Evolutionary conservation across 441 rosid species (phyloP).

Genomic region (Omphalea diandra): DNA sequence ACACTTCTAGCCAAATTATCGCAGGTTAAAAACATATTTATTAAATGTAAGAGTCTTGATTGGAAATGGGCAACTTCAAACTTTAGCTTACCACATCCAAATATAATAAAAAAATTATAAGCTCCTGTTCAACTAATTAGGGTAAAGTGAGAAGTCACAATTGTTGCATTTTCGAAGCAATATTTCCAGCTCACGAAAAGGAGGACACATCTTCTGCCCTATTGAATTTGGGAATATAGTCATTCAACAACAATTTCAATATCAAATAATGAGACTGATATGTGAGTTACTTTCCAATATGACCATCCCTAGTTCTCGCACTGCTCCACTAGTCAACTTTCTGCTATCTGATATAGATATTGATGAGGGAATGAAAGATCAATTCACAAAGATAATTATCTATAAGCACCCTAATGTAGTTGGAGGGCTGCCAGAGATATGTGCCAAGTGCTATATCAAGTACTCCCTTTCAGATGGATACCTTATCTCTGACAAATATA

Average conservation of each 20-base stretch:
- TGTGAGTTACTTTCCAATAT: no score
- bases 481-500: no score
- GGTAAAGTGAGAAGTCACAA: not conserved
- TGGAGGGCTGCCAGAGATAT: no score
- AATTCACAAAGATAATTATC: not conserved
- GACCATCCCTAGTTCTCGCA: not conserved
- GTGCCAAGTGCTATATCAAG: no score
- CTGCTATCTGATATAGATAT: no score
- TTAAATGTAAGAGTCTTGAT: not conserved
- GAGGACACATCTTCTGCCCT: not conserved
- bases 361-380: not conserved
- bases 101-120: not conserved
- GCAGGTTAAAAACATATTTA: not conserved
- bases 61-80: not conserved
- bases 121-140: not conserved
- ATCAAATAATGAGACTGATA: slow-evolving; percentile 2
- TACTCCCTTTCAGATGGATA: no score
- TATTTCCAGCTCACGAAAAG: not conserved
- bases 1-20: no score
- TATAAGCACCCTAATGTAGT: not conserved
- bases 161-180: not conserved
- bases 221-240: not conserved
- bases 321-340: not conserved
- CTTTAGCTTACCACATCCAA: not conserved
- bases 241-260: not conserved